These are phyloP conservation scores for Pichia eremophila DNA, from an alignment of 805 yeast species.

Conservation along the genomic window DNA sequence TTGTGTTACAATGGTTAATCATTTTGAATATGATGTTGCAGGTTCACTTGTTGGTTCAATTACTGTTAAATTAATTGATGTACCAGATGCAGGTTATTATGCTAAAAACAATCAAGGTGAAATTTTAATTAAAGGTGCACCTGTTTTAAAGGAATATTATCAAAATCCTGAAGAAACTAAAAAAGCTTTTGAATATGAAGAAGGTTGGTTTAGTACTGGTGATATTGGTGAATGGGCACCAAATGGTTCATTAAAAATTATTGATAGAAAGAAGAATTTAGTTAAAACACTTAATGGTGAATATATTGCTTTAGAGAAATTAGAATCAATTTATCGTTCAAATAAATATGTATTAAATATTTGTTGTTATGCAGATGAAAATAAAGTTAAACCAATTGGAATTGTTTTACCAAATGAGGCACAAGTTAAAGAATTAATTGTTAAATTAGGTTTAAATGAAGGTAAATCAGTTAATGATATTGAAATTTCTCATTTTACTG, in stretches of 20 bases:
- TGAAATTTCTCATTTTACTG: conserved; percentile 36
- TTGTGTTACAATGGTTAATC: conserved; percentile 52
- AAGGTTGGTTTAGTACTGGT: conserved; percentile 95
- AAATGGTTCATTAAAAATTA: conserved; percentile 68
- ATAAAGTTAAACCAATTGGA: conserved; percentile 85
- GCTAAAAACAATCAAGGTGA: conserved; percentile 94
- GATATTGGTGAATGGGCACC: conserved; percentile 92
- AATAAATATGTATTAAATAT: conserved; percentile 66
- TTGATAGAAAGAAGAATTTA: conserved; percentile 92
- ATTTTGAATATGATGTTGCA: conserved; percentile 64
- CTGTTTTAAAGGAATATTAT: conserved; percentile 70
- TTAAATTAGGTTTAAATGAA: conserved; percentile 42
- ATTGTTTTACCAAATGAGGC: conserved; percentile 75
- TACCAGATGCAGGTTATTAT: conserved; percentile 80
- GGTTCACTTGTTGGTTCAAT: conserved; percentile 80
- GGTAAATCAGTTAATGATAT: conserved; percentile 28
- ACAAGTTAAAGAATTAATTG: conserved; percentile 51
- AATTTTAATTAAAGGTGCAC: conserved; percentile 66
- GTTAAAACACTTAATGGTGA: conserved; percentile 96
- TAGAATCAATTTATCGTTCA: conserved; percentile 86
- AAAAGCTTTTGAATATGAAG: conserved; percentile 60
- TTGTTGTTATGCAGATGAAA: conserved; percentile 87
- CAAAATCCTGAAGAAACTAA: conserved; percentile 75
- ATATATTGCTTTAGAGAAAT: conserved; percentile 91
- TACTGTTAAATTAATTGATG: conserved; percentile 85